These are phyloP conservation scores for Phytophthora pinifolia DNA, from an alignment of 352 stramenopile genomes.

Conservation along the genomic window DNA sequence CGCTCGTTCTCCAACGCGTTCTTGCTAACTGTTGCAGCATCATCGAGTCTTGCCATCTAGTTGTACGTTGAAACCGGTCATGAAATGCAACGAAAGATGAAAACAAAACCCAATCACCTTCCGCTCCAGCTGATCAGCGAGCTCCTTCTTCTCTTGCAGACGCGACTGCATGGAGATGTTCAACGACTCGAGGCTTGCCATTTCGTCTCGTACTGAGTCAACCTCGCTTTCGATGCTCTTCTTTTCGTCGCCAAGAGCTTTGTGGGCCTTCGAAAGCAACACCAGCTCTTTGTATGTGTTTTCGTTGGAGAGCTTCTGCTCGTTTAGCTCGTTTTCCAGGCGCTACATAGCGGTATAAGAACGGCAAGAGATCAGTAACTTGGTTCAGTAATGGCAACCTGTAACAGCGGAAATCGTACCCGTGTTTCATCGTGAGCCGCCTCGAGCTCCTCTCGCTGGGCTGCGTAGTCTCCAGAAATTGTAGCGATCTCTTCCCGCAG, in stretches of 20 bases:
- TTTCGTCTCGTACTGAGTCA: constrained; percentile 47
- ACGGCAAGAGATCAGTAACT: background rate
- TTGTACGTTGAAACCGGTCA: constrained; percentile 6
- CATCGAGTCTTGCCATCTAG: constrained; percentile 57
- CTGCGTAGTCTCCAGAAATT: constrained; percentile 69
- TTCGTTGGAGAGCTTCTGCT: constrained; percentile 58
- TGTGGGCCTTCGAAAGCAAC: constrained; percentile 77
- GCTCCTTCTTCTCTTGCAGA: constrained; percentile 66
- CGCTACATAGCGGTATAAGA: constrained; percentile 28
- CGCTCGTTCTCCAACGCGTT: constrained; percentile 63
- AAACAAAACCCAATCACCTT: constrained; percentile 38
- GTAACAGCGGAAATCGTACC: constrained; percentile 22
- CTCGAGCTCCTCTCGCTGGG: constrained; percentile 61
- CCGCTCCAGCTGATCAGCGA: constrained; percentile 57
- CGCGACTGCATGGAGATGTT: constrained; percentile 59
- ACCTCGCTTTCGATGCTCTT: constrained; percentile 45
- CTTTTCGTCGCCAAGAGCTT: constrained; percentile 66
- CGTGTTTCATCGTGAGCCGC: constrained; percentile 50
- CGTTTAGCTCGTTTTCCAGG: constrained; percentile 59
- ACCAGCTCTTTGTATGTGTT: constrained; percentile 82
- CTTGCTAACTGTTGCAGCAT: constrained; percentile 43
- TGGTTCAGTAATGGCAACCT: background rate
- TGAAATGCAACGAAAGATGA: constrained; percentile 2
- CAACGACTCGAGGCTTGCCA: constrained; percentile 55
- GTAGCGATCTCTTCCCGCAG: constrained; percentile 65